These are phyloP conservation scores for Juglanconis juglandina DNA, from an alignment of 2,329 filamentous ascomycete species.

Conservation along the genomic window DNA sequence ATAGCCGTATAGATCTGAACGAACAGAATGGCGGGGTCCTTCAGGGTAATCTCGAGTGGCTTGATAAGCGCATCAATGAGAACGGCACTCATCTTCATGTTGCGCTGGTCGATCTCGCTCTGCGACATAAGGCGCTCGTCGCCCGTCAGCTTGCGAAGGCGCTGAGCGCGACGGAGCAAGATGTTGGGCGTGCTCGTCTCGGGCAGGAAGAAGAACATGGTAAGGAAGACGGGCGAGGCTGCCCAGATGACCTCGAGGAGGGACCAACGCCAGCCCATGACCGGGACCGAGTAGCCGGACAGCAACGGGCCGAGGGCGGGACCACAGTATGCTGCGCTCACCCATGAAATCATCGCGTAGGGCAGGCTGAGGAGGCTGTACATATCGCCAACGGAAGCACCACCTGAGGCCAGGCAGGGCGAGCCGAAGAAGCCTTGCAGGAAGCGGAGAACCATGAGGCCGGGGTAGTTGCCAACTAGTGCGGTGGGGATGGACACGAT, in stretches of 20 bases:
- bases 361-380: constrained; percentile 54
- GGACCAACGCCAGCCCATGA: constrained; percentile 61
- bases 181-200: constrained; percentile 61
- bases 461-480: constrained; percentile 59
- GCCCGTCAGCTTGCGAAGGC: constrained; percentile 61
- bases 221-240: constrained; percentile 54
- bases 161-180: constrained; percentile 56
- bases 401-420: constrained; percentile 60
- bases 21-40: constrained; percentile 61
- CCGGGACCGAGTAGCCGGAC: constrained; percentile 56
- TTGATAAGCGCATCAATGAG: constrained; percentile 57
- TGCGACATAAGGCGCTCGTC: constrained; percentile 55
- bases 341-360: constrained; percentile 59
- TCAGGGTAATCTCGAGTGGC: constrained; percentile 57
- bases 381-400: constrained; percentile 50
- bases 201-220: constrained; percentile 61
- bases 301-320: constrained; percentile 59
- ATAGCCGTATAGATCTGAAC: constrained; percentile 60
- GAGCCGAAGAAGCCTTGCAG: constrained; percentile 64
- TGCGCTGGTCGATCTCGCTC: constrained; percentile 61
- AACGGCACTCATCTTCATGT: constrained; percentile 45
- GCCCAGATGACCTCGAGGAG: constrained; percentile 63
- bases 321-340: constrained; percentile 41
- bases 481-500: constrained; percentile 64
- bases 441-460: constrained; percentile 62